These are phyloP conservation scores for Mycena olivaceomarginata DNA, from an alignment of 768 basidiomycete species.

Conservation along the genomic window DNA sequence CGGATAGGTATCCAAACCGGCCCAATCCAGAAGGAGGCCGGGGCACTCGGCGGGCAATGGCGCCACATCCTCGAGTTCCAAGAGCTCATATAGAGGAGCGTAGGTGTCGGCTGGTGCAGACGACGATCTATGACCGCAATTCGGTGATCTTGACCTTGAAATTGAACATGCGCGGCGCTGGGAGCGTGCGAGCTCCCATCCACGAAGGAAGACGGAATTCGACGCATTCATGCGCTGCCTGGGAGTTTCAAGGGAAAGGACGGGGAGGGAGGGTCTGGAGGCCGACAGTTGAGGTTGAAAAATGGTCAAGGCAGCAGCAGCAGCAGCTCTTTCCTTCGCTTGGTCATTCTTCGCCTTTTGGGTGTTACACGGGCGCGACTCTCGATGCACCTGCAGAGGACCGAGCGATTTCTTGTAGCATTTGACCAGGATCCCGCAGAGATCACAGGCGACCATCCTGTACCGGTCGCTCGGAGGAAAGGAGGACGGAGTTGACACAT, in stretches of 20 bases:
- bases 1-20: no score
- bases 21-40: no score
- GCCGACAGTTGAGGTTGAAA: no score
- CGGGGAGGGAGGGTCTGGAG: no score
- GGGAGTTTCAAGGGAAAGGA: no score
- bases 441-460: not conserved
- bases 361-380: not conserved
- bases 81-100: no score
- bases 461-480: no score
- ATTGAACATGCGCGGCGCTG: not conserved
- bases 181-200: not conserved
- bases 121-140: not conserved
- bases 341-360: not conserved
- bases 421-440: not conserved
- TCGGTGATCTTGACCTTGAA: not conserved
- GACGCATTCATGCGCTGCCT: not conserved
- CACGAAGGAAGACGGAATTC: not conserved
- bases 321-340: no score
- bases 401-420: not conserved
- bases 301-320: not conserved
- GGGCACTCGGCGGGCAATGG: no score
- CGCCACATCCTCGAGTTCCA: no score
- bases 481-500: no score
- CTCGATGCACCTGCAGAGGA: not conserved
- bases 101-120: not conserved